A percentile compares a stretch with the other conserved stretches of the same genome.
Evolutionary conservation across 495 filamentous ascomycete species (phyloP).

Genomic region (Annulohypoxylon moriforme): DNA sequence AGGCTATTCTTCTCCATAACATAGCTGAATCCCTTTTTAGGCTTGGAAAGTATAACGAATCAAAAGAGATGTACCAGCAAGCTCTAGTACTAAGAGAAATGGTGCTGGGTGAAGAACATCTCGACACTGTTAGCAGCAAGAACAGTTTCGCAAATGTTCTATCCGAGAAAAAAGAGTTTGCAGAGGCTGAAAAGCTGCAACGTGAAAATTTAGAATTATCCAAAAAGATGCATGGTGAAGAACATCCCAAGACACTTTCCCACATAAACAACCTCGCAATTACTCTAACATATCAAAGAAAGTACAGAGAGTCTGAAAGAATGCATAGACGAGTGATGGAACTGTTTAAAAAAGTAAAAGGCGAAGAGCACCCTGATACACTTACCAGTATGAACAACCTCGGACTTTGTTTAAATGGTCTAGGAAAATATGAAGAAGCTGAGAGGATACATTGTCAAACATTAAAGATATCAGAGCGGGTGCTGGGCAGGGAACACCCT

Average conservation of each 20-base stretch:
- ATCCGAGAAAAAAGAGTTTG: not conserved
- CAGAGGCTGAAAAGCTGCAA: conserved; percentile 31
- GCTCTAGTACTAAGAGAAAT: conserved; percentile 8
- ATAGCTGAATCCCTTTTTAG: conserved; percentile 6
- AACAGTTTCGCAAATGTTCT: not conserved
- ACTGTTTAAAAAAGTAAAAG: too few species aligned
- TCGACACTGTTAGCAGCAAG: not conserved
- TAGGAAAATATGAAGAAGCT: not conserved
- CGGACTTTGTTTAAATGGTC: too few species aligned
- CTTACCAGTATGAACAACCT: not conserved
- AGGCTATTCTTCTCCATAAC: not conserved
- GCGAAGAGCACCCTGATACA: conserved; percentile 20
- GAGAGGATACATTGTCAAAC: conserved; percentile 30
- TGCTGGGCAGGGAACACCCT: conserved; percentile 22
- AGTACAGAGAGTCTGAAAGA: conserved; percentile 16
- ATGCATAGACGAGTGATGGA: conserved; percentile 13
- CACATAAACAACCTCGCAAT: too few species aligned
- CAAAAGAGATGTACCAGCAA: conserved; percentile 34
- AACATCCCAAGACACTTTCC: conserved; percentile 21
- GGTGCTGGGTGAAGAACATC: conserved; percentile 22
- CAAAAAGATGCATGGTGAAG: not conserved
- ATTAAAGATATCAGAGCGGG: conserved; percentile 13
- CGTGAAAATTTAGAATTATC: not conserved
- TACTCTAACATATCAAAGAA: too few species aligned
- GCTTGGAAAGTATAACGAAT: conserved; percentile 33